Base-by-base conservation (phyloP, 306 rosid genomes). In the Hippophae tibetana region DNA sequence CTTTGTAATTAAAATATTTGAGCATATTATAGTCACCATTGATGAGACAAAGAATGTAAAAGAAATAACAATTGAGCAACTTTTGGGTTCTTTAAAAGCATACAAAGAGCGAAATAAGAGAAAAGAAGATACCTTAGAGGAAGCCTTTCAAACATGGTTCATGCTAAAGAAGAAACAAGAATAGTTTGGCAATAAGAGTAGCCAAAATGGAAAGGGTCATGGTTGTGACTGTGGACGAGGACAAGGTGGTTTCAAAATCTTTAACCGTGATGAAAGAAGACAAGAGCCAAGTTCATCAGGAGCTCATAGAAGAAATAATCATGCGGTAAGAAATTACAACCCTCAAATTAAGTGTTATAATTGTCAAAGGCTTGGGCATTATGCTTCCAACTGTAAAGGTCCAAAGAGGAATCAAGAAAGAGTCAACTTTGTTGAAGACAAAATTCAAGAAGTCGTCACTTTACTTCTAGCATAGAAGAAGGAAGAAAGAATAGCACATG, bases 11-110 rank as follows among this genome's bases (percentile, higher is more conserved):
- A 5, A 18, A 31, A 63, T n/a, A 11, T 63, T 63, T 42, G 59
- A 63, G 57, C 45, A 27, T 5, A 18, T 63, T n/a, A 43, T 47
- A 6, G 42, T 9, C 27, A 5, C 48, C 6, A 50, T 62, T 40
- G 67, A 62, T 5, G 67, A 62, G 25, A 47, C 40, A 0, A 62
- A 62, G 42, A 40, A 60, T 44, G 14, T 60, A 23, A 10, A n/a
- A 43, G 13, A 43, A 6, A 47, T 61, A 55, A 14, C 1, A 5
- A 25, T 42, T 43, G 63, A 59, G 13, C 51, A 59, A 59, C 63
- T 59, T 1, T 13, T 59, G 52, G 31, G 52, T 42, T 59, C 52
- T 2, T 43, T 11, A 44, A 50, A 59, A 59, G 63, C 63, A 2
- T 59, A 59, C 44, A 51, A 44, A 59, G 60, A 56, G 13, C 26